A percentile compares a stretch with the other conserved stretches of the same genome.
These are phyloP conservation scores for Neurospora tetrasperma DNA, from an alignment of 495 filamentous ascomycete genomes.

Conservation along the genomic window DNA sequence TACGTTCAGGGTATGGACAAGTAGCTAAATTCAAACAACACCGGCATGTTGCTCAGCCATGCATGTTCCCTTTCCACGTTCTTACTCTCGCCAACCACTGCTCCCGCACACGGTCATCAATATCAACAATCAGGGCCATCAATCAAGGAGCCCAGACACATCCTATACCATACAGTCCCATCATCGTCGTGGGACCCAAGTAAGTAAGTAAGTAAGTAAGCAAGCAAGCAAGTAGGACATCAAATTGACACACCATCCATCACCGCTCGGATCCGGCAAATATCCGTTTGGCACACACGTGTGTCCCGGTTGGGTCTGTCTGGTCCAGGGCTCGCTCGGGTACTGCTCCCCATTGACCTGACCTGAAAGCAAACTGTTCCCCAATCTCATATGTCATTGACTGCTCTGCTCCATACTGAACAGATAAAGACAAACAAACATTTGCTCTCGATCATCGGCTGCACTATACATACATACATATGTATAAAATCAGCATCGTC, in stretches of 20 bases:
- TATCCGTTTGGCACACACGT: not conserved
- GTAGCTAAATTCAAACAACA: not conserved
- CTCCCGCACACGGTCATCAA: not conserved
- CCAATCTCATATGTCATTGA: too few relatives aligned
- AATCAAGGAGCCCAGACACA: not conserved
- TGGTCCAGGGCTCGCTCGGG: not conserved
- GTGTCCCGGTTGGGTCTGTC: not conserved
- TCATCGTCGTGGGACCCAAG: not conserved
- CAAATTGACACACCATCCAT: not conserved
- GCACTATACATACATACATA: not conserved
- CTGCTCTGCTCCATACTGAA: too few relatives aligned
- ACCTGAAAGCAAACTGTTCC: not conserved
- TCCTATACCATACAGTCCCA: not conserved
- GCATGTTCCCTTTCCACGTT: not conserved
- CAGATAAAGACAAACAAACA: not conserved
- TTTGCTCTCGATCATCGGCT: not conserved
- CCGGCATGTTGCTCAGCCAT: not conserved
- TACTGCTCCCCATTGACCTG: not conserved
- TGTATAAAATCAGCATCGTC: not conserved
- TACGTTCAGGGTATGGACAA: too few relatives aligned
- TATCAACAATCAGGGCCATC: not conserved
- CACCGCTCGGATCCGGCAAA: not conserved
- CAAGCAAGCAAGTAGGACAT: not conserved
- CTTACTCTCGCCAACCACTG: not conserved
- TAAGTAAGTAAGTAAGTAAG: too few relatives aligned